These are phyloP conservation scores for Omphalea diandra DNA, from an alignment of 441 rosid genomes.

Conservation along the genomic window DNA sequence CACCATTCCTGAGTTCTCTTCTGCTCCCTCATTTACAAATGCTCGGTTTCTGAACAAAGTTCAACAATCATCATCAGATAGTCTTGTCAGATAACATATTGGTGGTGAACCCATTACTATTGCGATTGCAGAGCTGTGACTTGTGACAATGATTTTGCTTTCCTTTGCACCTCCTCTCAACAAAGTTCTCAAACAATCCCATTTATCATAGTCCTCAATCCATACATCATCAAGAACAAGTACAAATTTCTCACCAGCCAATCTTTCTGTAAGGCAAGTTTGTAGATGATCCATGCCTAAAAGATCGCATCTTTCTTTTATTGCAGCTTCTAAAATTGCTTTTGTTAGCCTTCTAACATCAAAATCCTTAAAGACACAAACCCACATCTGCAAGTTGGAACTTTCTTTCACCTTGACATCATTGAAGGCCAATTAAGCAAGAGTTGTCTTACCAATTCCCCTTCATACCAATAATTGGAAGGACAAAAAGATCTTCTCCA, in stretches of 20 bases:
- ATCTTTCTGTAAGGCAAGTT: conserved; percentile 3
- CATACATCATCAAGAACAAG: conserved; percentile 35
- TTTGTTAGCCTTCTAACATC: neutral
- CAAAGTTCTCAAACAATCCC: conserved; percentile 13
- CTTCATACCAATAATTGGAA: conserved; percentile 24
- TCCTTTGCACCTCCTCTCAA: conserved; percentile 18
- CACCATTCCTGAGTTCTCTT: conserved; percentile 4
- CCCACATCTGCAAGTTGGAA: conserved; percentile 21
- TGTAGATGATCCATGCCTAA: conserved; percentile 18
- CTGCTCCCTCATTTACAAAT: neutral
- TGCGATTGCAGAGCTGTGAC: conserved; percentile 20
- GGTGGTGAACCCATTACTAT: conserved; percentile 1
- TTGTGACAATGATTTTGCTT: conserved; percentile 30
- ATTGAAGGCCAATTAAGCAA: conserved; percentile 32
- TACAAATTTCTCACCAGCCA: conserved; percentile 15
- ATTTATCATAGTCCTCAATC: conserved; percentile 18
- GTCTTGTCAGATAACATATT: conserved; percentile 10
- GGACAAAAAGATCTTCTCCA: conserved; percentile 2
- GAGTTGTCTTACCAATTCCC: conserved; percentile 33
- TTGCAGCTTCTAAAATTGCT: conserved; percentile 10
- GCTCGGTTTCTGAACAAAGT: conserved; percentile 12
- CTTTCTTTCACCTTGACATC: conserved; percentile 5
- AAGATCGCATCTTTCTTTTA: neutral
- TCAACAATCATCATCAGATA: conserved; percentile 20
- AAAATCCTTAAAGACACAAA: conserved; percentile 24